Evolutionary conservation across 257 asterid species (phyloP).

Genomic region (Rubia yunnanensis): DNA sequence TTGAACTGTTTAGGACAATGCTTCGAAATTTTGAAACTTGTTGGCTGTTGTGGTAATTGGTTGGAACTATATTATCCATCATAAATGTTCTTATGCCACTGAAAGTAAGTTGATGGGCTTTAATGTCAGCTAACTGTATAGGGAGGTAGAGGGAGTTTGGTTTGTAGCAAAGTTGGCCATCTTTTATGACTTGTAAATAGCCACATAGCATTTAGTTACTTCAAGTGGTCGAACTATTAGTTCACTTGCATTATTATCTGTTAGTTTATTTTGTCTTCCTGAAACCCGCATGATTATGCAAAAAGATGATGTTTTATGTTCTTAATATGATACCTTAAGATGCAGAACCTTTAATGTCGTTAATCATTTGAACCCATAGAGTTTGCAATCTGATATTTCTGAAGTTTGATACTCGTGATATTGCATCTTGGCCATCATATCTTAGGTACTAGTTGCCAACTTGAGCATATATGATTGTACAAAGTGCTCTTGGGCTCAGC

Average conservation of each 20-base stretch:
- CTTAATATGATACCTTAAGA: not conserved
- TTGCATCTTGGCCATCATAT: not conserved
- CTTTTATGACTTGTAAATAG: not conserved
- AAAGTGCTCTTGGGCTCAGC: not conserved
- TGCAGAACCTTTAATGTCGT: not conserved
- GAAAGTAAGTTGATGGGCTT: not conserved
- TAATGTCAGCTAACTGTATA: not conserved
- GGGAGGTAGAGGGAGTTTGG: not conserved
- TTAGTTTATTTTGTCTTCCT: not conserved
- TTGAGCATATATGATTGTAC: not conserved
- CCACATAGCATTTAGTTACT: not conserved
- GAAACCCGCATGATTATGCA: not conserved
- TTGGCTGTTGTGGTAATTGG: not conserved
- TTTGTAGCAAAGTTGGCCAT: not conserved
- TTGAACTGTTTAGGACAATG: not conserved
- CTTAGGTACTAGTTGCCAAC: not conserved
- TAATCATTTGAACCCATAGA: not conserved
- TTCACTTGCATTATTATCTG: not conserved
- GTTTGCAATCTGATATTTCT: not conserved
- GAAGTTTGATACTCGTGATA: not conserved
- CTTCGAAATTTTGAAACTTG: not conserved
- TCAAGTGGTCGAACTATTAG: not conserved
- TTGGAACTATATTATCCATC: not conserved
- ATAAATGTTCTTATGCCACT: not conserved
- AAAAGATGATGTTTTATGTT: not conserved